Base-by-base conservation (phyloP, 805 yeast genomes). In the Myxozyma neotropica region DNA sequence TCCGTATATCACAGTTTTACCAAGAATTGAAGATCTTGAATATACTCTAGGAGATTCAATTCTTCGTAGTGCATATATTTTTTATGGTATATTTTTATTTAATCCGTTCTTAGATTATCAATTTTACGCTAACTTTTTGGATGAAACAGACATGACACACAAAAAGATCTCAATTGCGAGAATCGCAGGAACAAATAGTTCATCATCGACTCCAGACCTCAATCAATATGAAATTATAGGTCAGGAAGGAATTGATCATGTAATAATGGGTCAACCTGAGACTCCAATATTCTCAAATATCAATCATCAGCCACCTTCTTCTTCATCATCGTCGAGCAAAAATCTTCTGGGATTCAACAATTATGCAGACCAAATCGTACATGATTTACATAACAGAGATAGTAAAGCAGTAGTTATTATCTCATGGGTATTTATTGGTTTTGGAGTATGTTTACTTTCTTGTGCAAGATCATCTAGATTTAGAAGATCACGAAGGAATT, bases 51-150 rank as follows among this genome's bases (percentile, higher is more conserved):
- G 61, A 17, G 61, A 58, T 35, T 45, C 62, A 17, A 50, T 61
- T 26, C 36, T 61, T 4, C 55, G 65, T 6, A 58, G 29, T 6
- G 65, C 61, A n/a, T 61, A 61, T 35, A 23, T 61, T 15, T 38
- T 58, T 7, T 61, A 57, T 26, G 64, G 54, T 56, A 33, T 15
- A 13, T 44, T 15, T 45, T 8, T 4, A 15, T 29, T 19, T 47
- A 6, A 12, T 45, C 40, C 5, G 6, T 24, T 17, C 8, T 13
- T 17, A 15, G 4, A 27, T 8, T 23, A 15, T 35, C 5, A 8
- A 19, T 27, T 4, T 31, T 15, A 2, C 8, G 17, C 24, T 21
- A 19, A 47, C 50, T 6, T 17, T 21, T 17, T n/a, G n/a, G 31
- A 3, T 6, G 3, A 33, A 21, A 19, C 29, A 44, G 53, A 54